These are phyloP conservation scores for Arctium lappa DNA, from an alignment of 129 eudicot species.

Conservation along the genomic window DNA sequence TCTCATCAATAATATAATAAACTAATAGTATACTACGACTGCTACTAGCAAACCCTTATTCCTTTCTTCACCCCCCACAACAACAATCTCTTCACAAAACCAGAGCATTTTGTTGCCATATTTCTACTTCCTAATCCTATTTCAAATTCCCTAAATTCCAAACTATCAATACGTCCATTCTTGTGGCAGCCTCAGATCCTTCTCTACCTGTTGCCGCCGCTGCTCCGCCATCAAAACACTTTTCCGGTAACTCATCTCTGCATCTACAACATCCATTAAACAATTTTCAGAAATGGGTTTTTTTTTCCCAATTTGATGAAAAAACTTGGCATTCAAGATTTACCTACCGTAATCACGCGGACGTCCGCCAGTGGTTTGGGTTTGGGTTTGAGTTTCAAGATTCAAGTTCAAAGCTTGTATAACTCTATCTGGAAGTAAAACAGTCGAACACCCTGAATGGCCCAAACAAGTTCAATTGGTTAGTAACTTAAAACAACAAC, in stretches of 20 bases:
- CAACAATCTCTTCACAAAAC: conserved; percentile 21
- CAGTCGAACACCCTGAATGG: conserved; percentile 48
- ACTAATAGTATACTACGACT: neutral
- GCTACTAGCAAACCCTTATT: neutral
- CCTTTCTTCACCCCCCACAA: conserved; percentile 25
- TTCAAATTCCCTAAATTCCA: neutral
- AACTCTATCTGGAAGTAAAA: conserved; percentile 66
- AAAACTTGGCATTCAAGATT: neutral
- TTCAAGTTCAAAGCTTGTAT: conserved; percentile 65
- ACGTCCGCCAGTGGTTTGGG: neutral
- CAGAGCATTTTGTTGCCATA: conserved; percentile 22
- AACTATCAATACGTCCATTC: conserved; percentile 76
- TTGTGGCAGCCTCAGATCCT: conserved; percentile 60
- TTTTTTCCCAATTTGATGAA: neutral
- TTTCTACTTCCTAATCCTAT: conserved; percentile 13
- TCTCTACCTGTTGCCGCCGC: conserved; percentile 20
- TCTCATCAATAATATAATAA: neutral
- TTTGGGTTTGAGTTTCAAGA: conserved; percentile 34
- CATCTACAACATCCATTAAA: conserved; percentile 28
- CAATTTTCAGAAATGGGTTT: neutral
- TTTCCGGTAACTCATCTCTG: conserved; percentile 28
- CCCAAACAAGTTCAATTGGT: neutral
- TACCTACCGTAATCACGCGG: conserved; percentile 37
- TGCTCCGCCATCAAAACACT: conserved; percentile 40
- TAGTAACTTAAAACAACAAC: too few species aligned